phyloP scores from a whole-genome alignment of 768 basidiomycete genomes.

The Tephrocybe sp. region DNA sequence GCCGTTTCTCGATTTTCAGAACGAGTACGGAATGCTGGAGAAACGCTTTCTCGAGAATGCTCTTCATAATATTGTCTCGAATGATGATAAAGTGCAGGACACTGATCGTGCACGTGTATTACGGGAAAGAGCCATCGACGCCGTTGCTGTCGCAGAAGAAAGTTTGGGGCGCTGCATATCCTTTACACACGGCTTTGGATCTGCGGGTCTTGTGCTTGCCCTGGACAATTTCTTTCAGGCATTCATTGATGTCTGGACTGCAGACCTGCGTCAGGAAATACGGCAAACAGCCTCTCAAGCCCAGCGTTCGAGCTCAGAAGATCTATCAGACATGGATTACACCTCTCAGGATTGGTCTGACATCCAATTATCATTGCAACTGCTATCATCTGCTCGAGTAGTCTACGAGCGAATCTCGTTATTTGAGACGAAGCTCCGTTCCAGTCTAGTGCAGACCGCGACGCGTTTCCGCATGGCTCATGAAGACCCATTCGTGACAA shows the following conservation, averaged over 20 bases:
- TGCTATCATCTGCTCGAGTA: conserved; percentile 76
- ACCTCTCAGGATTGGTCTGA: conserved; percentile 84
- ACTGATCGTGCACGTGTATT: conserved; percentile 60
- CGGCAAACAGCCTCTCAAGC: conserved; percentile 26
- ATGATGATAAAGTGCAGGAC: conserved; percentile 36
- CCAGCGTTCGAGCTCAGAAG: conserved; percentile 40
- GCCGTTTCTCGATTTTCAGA: conserved; percentile 89
- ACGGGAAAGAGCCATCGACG: conserved; percentile 71
- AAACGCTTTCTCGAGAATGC: conserved; percentile 60
- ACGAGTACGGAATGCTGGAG: conserved; percentile 81
- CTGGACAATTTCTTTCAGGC: conserved; percentile 68
- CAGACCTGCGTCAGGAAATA: conserved; percentile 42
- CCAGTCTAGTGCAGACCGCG: conserved; percentile 56
- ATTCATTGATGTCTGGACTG: conserved; percentile 67
- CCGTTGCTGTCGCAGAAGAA: conserved; percentile 78
- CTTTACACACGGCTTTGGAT: conserved; percentile 91
- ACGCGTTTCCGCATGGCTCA: conserved; percentile 55
- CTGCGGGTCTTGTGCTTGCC: conserved; percentile 67
- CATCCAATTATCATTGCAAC: conserved; percentile 79
- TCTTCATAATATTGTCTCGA: conserved; percentile 46
- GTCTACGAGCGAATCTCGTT: conserved; percentile 62
- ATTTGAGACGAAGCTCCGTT: conserved; percentile 72
- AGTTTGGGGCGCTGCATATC: conserved; percentile 68
- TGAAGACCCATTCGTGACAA: conserved; percentile 50
- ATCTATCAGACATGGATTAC: conserved; percentile 82